Conservation (phyloP, 768 basidiomycete genomes). For the Zangia roseola region DNA sequence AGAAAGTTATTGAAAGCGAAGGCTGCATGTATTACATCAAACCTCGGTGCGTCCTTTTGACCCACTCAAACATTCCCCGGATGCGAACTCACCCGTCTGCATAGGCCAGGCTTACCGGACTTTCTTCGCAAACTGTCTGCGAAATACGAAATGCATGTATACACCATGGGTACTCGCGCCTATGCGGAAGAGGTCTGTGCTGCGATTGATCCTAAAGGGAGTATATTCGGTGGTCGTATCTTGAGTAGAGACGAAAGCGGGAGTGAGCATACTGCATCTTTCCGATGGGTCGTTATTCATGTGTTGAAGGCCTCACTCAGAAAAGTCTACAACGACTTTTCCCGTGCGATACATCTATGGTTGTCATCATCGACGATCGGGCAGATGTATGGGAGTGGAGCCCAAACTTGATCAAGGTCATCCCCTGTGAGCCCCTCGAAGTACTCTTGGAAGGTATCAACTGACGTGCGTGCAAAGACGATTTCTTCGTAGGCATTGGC, state of each 20-base stretch:
- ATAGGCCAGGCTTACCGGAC: constrained; percentile 76
- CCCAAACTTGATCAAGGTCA: constrained; percentile 94
- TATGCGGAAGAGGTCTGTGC: constrained; percentile 96
- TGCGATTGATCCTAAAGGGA: constrained; percentile 87
- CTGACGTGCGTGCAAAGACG: constrained; percentile 52
- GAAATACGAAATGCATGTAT: constrained; percentile 98
- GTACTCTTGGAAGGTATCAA: not conserved
- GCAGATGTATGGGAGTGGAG: constrained; percentile 99
- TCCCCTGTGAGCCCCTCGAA: constrained; percentile 70
- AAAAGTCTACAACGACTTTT: constrained; percentile 92
- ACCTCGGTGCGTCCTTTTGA: constrained; percentile 64
- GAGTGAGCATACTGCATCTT: constrained; percentile 53
- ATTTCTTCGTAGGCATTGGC: constrained; percentile 97
- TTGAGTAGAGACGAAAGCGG: constrained; percentile 95
- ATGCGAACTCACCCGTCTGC: not conserved
- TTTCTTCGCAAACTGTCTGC: constrained; percentile 72
- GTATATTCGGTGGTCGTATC: constrained; percentile 83
- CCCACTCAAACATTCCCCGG: not conserved
- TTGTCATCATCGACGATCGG: constrained; percentile 97
- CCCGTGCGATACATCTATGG: constrained; percentile 97
- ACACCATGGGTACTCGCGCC: constrained; percentile 98
- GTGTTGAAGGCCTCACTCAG: constrained; percentile 70
- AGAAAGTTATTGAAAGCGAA: constrained; percentile 65
- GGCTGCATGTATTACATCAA: constrained; percentile 98
- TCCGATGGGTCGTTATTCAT: constrained; percentile 11